Evolutionary conservation across 495 filamentous ascomycete species (phyloP), one percentile per base, ranked within the genome.

Genomic region (Elasticomyces elasticus): DNA sequence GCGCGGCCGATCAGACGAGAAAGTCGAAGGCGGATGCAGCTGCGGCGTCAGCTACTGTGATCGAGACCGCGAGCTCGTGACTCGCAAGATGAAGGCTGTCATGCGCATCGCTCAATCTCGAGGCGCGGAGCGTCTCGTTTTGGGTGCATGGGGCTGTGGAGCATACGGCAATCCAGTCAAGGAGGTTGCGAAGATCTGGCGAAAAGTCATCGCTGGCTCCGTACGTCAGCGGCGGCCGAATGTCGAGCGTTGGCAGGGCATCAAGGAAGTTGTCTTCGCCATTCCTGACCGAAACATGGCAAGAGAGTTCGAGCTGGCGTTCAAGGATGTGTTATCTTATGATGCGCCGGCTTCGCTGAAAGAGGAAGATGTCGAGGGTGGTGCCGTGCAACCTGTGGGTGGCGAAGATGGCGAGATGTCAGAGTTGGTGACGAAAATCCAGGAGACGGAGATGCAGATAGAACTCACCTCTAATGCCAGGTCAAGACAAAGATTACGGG

Each of bases 251-350:
- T 70, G 66, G 64, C 52, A 52, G 50, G 69, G 69, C 38, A 59
- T 66, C 41, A 65, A 49, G 40, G 72, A 76, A 49, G 65, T 79
- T 5, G 69, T 77, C 41, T 79, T 79, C 66, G 76, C 74, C 23
- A 66, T 78, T 48, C 61, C 56, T 7, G 62, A 68, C 56, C 49
- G 47, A 7, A 64, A 24, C 24, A 67, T 68, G 66, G 56, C 61
- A 0, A 17, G 40, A 12, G 64, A 68, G 30, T 70, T 70, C 60
- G 59, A 59, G n/a, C 24, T 15, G 11, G 52, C 51, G 13, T 70
- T 66, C 58, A 54, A 51, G 4, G 52, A 51, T 17, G 52, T 56
- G 2, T 54, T 68, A 15, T 46, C 35, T 13, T 30, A 49, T 12
- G 65, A 64, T 47, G 12, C 49, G 3, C 43, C 50, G 2, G 9